Base-by-base conservation (phyloP, 2,329 filamentous ascomycete genomes). In the Hymenoscyphus fructigenus region DNA sequence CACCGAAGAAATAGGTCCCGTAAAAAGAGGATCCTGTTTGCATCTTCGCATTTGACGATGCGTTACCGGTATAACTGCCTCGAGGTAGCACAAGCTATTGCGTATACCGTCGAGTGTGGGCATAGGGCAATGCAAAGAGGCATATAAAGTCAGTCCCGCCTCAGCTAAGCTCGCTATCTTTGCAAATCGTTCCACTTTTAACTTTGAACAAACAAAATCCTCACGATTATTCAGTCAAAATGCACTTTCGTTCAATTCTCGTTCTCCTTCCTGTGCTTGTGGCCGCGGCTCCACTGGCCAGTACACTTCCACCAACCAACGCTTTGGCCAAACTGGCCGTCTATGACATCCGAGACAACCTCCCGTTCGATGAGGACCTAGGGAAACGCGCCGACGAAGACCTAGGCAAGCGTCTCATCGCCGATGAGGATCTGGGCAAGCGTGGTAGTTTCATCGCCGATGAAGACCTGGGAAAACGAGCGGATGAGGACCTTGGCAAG, bases 71-170 rank as follows among this genome's bases (percentile, higher is more conserved):
- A 7, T 20, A 44, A n/a, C 41, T 20, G 15, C n/a, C n/a, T 12
- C n/a, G 15, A 15, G n/a, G 15, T 44, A 20, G n/a, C 2, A 6
- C 15, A 44, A 44, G 41, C n/a, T 15, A n/a, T 5, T 44, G 15
- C 41, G 7, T 44, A 44, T 12, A 6, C 41, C 17, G 14, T 20
- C n/a, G 5, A 20, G 41, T 44, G 41, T 17, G n/a, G n/a, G 1
- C 17, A 20, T 4, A 44, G n/a, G 7, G 12, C 7, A 14, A 15
- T n/a, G 15, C n/a, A 44, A 44, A 15, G n/a, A 44, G 15, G 41
- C n/a, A 44, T 44, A 44, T 44, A 44, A 44, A 44, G 41, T 44
- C 41, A 44, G 41, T 44, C n/a, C 41, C n/a, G n/a, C n/a, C n/a
- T 44, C 41, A 5, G 15, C 41, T 44, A 20, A 44, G 15, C 41